Base-by-base conservation (phyloP, 139 green algal genomes). In the Nannochloris sp. region DNA sequence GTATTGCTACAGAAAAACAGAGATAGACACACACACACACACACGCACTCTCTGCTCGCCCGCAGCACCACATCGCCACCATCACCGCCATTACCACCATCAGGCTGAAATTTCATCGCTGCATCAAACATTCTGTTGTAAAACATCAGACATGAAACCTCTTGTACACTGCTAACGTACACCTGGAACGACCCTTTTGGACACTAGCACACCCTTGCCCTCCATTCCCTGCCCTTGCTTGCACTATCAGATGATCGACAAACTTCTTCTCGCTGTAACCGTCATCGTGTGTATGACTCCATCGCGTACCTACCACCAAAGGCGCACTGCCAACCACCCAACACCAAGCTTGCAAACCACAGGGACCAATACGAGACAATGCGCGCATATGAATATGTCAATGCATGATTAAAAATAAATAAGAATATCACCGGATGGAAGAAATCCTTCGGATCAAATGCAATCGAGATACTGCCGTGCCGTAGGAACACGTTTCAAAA, bases 61-160 rank as follows among this genome's bases (percentile, higher is more conserved):
- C 65, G 61, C 5, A 83, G 18, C 1, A 83, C 25, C 1, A 83
- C 67, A 19, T 64, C 64, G 10, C 77, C 77, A 4, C 77, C 77
- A 48, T 50, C 11, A 14, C 77, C 77, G 2, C 77, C 77, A 60
- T 75, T 74, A 60, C 77, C 77, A 12, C 77, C 77, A 19, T 83
- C 77, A 18, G 77, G 40, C 24, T 48, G 64, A 37, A 48, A 65
- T 51, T 44, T 67, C 34, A 40, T 40, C 34, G 34, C 34, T 40
- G 34, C 34, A 40, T 40, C 5, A 40, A 7, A 40, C 34, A 11
- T 40, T 59, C 34, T 74, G 61, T 15, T 16, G 57, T 62, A 18
- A 48, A 51, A 62, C 56, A 51, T 60, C 21, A 9, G 15, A 1
- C n/a, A 62, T 15, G 21, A 51, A 62, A 51, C 11, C 21, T 60